Conservation (phyloP, 2,329 filamentous ascomycete species). For the Pseudogymnoascus sp. region DNA sequence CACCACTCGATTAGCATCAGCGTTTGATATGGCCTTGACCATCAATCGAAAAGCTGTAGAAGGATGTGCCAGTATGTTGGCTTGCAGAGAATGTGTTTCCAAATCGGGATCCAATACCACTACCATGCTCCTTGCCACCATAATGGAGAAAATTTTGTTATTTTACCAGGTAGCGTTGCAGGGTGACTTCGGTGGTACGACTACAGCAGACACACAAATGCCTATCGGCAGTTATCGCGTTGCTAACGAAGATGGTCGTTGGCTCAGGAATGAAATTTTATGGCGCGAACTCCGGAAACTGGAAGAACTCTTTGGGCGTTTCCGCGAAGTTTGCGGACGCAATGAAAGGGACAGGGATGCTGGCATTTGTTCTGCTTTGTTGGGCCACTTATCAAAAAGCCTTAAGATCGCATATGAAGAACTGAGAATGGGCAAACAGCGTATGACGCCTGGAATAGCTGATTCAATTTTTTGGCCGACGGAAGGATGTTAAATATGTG, state of each 20-base stretch:
- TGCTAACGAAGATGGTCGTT: constrained; percentile 37
- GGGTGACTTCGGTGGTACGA: constrained; percentile 30
- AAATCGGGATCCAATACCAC: constrained; percentile 36
- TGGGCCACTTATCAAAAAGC: constrained; percentile 36
- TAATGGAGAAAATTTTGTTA: constrained; percentile 39
- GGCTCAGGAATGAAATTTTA: constrained; percentile 40
- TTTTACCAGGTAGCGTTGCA: constrained; percentile 37
- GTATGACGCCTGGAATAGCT: neutral
- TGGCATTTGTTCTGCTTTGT: constrained; percentile 38
- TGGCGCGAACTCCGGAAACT: constrained; percentile 40
- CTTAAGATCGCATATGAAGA: constrained; percentile 36
- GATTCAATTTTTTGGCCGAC: neutral
- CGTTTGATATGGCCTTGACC: constrained; percentile 37
- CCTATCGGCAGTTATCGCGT: constrained; percentile 36
- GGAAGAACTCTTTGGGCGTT: constrained; percentile 37
- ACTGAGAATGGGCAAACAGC: constrained; percentile 14
- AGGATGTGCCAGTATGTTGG: constrained; percentile 39
- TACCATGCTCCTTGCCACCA: constrained; percentile 41
- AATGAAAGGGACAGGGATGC: constrained; percentile 15
- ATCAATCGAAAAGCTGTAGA: constrained; percentile 41
- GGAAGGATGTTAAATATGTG: neutral
- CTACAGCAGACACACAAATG: constrained; percentile 8
- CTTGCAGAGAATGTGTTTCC: constrained; percentile 37
- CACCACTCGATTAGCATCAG: constrained; percentile 30
- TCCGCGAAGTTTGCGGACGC: constrained; percentile 32